Evolutionary conservation across 345 rosid genomes (phyloP), one percentile per base, ranked within the genome.

Genomic region (Hibiscus trionum): DNA sequence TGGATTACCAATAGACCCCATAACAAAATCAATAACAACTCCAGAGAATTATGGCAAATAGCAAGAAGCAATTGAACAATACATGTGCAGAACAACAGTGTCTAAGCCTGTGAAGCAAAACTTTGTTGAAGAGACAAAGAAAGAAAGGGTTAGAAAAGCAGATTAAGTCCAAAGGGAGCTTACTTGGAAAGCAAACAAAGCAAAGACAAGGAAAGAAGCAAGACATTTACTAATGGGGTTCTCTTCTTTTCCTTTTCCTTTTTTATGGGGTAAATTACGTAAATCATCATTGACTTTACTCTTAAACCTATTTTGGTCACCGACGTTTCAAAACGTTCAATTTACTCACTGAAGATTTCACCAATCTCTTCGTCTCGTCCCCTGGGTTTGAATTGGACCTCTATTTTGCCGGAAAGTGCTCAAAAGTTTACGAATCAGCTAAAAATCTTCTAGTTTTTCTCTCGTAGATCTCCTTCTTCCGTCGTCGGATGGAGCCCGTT

Each of bases 1-100:
- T 35, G 88, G 81, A 70, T 76, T 77, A 39, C 76, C 85, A 49
- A 69, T 4, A 10, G 87, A 77, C 3, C 60, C 86, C 86, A 86
- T 82, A 71, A 33, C 15, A 81, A 75, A 0, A 44, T 72, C 44
- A 33, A 60, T 16, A 65, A 50, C 63, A 42, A 64, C 16, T 9
- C 50, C 46, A 42, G 11, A 10, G 12, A 42, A 44, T 44, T 5
- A 49, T 21, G 31, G 53, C 33, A 8, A 24, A 11, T 46, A 29
- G 7, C 19, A 21, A 65, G 52, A 65, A 65, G 6, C 2, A 26
- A 46, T 26, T 49, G 71, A 53, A 16, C 59, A 10, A 2, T 49
- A 16, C 59, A 49, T 26, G 59, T 24, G 70, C 70, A 66, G 24
- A 67, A 49, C 2, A 26, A 44, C 29, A 46, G 21, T 24, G 21